Evolutionary conservation across 192 early-diverging fungal genomes (phyloP).

Genomic region (Coemansia sp.): DNA sequence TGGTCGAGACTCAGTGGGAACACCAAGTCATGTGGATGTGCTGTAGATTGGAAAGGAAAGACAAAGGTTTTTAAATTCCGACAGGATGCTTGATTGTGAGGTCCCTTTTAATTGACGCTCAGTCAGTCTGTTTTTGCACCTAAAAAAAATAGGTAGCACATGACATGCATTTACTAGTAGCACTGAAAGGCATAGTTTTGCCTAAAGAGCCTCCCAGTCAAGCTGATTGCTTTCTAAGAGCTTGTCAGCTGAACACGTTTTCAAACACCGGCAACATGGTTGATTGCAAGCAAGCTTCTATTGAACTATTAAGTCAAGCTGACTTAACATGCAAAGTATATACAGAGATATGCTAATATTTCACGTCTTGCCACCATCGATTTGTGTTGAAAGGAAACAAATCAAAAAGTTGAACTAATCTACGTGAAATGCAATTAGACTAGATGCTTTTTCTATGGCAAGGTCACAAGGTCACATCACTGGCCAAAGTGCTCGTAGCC

Average conservation of each 20-base stretch:
- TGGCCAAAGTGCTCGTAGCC: not conserved
- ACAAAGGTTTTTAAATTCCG: not conserved
- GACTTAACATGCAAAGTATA: not conserved
- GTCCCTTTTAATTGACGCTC: not conserved
- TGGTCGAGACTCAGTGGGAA: too few relatives aligned
- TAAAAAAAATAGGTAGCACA: not conserved
- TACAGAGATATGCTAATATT: not conserved
- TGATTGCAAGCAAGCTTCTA: not conserved
- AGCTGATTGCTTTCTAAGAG: not conserved
- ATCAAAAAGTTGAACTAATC: not conserved
- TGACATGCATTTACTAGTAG: not conserved
- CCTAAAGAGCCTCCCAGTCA: not conserved
- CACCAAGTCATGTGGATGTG: not conserved
- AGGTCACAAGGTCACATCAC: not conserved
- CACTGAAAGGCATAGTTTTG: not conserved
- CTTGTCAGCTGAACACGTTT: not conserved
- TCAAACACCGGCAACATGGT: not conserved
- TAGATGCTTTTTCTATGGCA: not conserved
- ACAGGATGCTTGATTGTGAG: not conserved
- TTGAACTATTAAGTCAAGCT: not conserved
- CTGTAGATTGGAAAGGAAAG: not conserved
- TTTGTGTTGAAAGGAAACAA: not conserved
- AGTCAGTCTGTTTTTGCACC: not conserved
- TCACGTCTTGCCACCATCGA: not conserved
- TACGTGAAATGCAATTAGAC: not conserved